Evolutionary conservation across 1,284 basidiomycete genomes (phyloP).

Genomic region (Erythrobasidium hasegawianum): DNA sequence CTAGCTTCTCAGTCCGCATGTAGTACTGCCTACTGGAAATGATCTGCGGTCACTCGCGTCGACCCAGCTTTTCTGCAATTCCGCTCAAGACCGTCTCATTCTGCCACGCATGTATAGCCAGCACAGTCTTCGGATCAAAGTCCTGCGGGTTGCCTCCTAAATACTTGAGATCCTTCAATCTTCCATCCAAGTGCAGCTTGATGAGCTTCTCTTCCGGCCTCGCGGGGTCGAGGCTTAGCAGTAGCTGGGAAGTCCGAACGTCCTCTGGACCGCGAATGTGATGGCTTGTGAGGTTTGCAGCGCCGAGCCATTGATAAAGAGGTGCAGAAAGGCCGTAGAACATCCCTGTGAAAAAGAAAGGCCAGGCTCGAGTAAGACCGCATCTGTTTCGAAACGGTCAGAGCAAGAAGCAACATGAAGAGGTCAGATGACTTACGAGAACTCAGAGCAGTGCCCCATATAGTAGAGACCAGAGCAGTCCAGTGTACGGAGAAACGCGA

Average conservation of each 20-base stretch:
- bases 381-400: slow-evolving; percentile 13
- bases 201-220: slow-evolving; percentile 4
- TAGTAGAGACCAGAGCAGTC: slow-evolving; percentile 25
- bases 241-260: slow-evolving; percentile 18
- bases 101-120: slow-evolving; percentile 27
- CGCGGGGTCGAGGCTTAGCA: slow-evolving; percentile 2
- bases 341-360: slow-evolving; percentile 26
- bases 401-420: neutral
- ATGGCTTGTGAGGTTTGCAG: slow-evolving; percentile 8
- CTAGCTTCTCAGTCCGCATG: too few species aligned
- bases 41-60: neutral
- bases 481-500: slow-evolving; percentile 2
- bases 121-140: slow-evolving; percentile 22
- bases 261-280: slow-evolving; percentile 22
- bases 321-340: slow-evolving; percentile 29
- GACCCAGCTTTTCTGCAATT: neutral
- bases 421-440: neutral
- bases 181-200: slow-evolving; percentile 20
- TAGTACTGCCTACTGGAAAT: neutral
- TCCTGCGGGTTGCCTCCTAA: neutral
- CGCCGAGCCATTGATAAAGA: slow-evolving; percentile 28
- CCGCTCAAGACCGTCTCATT: slow-evolving; percentile 9
- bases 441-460: slow-evolving; percentile 24
- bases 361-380: slow-evolving; percentile 17
- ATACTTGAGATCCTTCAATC: slow-evolving; percentile 18